Percentiles rank a stretch among this genome's conserved stretches.
phyloP scores from a whole-genome alignment of 179 eudicot species.

The Vitellaria paradoxa region DNA sequence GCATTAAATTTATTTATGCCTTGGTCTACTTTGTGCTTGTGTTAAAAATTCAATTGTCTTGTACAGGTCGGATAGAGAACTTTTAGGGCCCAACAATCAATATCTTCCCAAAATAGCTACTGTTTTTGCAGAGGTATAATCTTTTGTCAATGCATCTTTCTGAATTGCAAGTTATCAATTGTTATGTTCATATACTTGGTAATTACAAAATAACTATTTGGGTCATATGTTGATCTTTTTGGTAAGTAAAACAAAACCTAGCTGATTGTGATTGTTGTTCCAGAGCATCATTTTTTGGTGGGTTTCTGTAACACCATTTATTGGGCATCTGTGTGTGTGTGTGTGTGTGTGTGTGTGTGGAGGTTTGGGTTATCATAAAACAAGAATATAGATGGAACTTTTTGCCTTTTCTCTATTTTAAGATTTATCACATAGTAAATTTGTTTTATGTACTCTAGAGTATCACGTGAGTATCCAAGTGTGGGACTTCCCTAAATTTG shows the following conservation, averaged over 20 bases:
- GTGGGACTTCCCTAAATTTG: too few relatives aligned
- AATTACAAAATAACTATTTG: neutral
- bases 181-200: neutral
- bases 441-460: too few relatives aligned
- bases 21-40: neutral
- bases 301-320: neutral
- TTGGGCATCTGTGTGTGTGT: neutral
- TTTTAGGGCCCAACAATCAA: slow-evolving; percentile 78
- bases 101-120: slow-evolving; percentile 71
- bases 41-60: neutral
- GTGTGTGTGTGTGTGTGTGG: neutral
- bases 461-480: too few relatives aligned
- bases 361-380: neutral
- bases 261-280: neutral
- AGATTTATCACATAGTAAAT: neutral
- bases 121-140: slow-evolving; percentile 80
- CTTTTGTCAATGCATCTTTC: neutral
- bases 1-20: neutral
- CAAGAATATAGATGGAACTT: neutral
- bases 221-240: neutral
- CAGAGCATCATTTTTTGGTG: neutral
- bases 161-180: neutral
- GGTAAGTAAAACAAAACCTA: neutral
- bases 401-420: neutral
- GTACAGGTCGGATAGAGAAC: slow-evolving; percentile 70